Conservation (phyloP, 1,284 basidiomycete genomes). For the Omphalotus olearius region DNA sequence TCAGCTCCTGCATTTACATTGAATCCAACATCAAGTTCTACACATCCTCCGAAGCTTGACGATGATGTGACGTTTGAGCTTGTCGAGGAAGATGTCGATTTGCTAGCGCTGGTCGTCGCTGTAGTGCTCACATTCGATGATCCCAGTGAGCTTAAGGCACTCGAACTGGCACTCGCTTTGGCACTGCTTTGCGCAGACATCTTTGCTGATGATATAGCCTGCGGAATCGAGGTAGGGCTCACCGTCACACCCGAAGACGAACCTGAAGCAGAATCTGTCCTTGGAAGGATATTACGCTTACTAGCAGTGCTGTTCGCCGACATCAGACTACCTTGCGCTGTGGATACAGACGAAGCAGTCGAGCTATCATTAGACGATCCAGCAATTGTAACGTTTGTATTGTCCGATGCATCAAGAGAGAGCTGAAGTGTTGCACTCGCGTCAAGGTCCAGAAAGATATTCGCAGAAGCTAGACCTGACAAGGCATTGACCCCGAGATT, state of each 20-base stretch:
- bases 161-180: neutral
- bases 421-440: constrained; percentile 28
- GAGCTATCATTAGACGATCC: neutral
- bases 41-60: constrained; percentile 12
- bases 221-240: constrained; percentile 7
- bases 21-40: constrained; percentile 17
- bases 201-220: constrained; percentile 7
- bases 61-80: neutral
- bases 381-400: neutral
- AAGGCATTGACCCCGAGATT: constrained; percentile 35
- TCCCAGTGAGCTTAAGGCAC: neutral
- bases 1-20: constrained; percentile 19
- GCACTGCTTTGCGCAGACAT: neutral
- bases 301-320: neutral
- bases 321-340: neutral
- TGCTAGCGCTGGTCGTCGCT: neutral
- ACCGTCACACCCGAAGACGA: neutral
- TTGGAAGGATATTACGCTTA: neutral
- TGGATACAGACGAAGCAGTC: neutral
- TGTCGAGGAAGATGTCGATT: neutral
- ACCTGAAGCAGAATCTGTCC: neutral
- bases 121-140: neutral
- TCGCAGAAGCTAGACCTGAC: constrained; percentile 28
- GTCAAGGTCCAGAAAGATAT: constrained; percentile 36
- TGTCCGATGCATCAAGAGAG: constrained; percentile 20